Evolutionary conservation across 1,139 yeast genomes (phyloP).

Genomic region (Arxiozyma slooffiae): DNA sequence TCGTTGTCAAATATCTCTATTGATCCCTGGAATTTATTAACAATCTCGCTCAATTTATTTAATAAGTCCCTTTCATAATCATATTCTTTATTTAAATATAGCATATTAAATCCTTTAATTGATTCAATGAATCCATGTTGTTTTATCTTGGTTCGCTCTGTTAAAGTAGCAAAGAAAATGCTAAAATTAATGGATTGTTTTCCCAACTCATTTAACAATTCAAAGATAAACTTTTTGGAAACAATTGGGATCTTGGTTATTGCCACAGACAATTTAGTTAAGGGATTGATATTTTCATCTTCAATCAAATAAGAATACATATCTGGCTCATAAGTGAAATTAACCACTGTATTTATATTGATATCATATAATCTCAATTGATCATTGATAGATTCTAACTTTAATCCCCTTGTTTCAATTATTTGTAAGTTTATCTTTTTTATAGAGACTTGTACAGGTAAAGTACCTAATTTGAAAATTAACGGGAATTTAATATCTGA

Average conservation of each 20-base stretch:
- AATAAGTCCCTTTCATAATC: background rate
- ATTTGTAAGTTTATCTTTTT: background rate
- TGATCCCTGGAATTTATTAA: background rate
- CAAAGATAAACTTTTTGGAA: background rate
- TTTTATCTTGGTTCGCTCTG: background rate
- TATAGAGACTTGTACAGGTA: constrained; percentile 16
- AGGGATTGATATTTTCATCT: background rate
- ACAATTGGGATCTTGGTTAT: background rate
- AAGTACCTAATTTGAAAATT: constrained; percentile 19
- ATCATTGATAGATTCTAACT: background rate
- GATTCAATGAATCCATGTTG: background rate
- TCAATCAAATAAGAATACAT: background rate
- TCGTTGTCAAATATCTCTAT: background rate
- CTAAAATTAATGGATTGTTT: background rate
- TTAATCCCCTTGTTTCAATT: background rate
- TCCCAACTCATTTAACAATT: background rate
- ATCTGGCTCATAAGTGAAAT: background rate
- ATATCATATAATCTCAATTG: background rate
- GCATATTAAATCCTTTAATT: background rate
- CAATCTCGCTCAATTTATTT: background rate
- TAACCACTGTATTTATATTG: background rate
- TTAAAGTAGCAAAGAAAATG: background rate
- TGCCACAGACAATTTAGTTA: background rate
- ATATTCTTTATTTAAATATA: background rate
- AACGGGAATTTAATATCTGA: background rate